Conservation (phyloP, 768 basidiomycete genomes). For the Ramaria sp. region DNA sequence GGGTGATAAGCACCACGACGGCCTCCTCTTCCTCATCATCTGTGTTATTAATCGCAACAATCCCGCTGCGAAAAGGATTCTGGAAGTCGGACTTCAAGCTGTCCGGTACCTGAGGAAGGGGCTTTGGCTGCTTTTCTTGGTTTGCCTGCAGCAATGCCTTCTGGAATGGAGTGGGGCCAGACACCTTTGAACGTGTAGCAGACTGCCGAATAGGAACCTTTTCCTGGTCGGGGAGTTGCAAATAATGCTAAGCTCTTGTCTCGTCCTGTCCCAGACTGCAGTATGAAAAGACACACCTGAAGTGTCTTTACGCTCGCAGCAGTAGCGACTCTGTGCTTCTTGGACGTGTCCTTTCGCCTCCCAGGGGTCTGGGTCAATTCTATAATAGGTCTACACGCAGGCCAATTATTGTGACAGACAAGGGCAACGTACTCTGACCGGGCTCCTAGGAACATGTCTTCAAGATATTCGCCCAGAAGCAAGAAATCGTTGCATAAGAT, state of each 20-base stretch:
- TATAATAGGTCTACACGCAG: conserved; percentile 45
- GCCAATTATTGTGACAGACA: neutral
- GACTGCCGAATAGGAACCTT: neutral
- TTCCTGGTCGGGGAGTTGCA: neutral
- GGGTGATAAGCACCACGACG: conserved; percentile 4
- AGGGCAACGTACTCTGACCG: conserved; percentile 47
- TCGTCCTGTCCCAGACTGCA: neutral
- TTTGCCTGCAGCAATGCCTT: conserved; percentile 3
- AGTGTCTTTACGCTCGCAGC: conserved; percentile 35
- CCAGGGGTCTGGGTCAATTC: conserved; percentile 81
- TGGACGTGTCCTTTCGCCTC: conserved; percentile 48
- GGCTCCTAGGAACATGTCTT: conserved; percentile 56
- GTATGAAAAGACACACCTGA: conserved; percentile 29
- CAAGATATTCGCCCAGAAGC: conserved; percentile 71
- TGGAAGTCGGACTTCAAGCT: neutral
- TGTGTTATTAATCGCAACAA: neutral
- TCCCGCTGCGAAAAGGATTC: neutral
- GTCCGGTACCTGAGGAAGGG: conserved; percentile 14
- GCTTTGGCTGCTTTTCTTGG: neutral
- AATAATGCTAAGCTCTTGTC: neutral
- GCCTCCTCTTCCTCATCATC: conserved; percentile 5
- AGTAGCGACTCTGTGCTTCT: conserved; percentile 36
- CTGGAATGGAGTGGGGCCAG: conserved; percentile 1
- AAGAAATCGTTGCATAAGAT: conserved; percentile 67
- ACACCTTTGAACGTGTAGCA: neutral